Conservation (phyloP, 2,329 filamentous ascomycete species). For the Blastomyces percursus region DNA sequence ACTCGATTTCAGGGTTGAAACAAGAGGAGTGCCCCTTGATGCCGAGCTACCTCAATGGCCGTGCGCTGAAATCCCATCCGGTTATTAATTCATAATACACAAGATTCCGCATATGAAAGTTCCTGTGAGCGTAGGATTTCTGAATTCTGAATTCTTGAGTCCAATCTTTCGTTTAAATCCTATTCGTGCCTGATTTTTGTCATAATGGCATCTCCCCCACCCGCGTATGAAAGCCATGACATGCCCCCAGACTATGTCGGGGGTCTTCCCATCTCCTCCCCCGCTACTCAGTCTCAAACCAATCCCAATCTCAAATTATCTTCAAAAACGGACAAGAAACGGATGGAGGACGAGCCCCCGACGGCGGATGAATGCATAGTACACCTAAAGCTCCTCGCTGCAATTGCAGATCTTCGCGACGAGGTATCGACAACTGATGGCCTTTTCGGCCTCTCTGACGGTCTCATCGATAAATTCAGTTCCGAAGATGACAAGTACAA, state of each 20-base stretch:
- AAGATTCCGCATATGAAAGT: background rate
- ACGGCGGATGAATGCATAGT: slow-evolving; percentile 51
- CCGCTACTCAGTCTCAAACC: background rate
- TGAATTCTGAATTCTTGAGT: background rate
- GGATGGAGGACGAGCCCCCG: background rate
- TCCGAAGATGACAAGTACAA: slow-evolving; percentile 31
- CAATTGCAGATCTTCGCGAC: slow-evolving; percentile 57
- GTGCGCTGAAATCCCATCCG: background rate
- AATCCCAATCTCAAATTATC: background rate
- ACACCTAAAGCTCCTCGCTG: slow-evolving; percentile 62
- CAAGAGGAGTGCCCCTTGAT: no score
- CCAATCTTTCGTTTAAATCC: background rate
- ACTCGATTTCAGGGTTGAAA: no score
- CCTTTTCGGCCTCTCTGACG: slow-evolving; percentile 53
- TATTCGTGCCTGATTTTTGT: background rate
- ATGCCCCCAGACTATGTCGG: background rate
- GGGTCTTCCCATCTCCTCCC: background rate
- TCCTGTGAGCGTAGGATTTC: background rate
- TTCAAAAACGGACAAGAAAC: background rate
- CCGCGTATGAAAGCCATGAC: background rate
- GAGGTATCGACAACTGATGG: slow-evolving; percentile 57
- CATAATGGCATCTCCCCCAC: background rate
- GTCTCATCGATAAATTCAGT: slow-evolving; percentile 26
- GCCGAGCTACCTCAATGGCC: no score
- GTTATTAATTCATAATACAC: background rate